A percentile compares a stretch with the other conserved stretches of the same genome.
phyloP scores from a whole-genome alignment of 2,329 filamentous ascomycete species.

The Lomentospora prolificans region DNA sequence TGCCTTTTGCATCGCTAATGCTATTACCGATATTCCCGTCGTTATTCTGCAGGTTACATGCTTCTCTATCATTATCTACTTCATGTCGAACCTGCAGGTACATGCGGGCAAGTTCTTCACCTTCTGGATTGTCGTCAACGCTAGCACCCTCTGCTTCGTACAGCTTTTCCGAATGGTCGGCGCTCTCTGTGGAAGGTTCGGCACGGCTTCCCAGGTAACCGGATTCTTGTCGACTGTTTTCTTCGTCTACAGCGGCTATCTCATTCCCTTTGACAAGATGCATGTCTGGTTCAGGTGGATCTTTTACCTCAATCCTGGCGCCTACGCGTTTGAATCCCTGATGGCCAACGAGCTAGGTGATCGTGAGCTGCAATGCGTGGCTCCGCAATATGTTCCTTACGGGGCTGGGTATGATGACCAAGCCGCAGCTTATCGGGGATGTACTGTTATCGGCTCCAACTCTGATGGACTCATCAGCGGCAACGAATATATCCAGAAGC shows the following conservation, averaged over 20 bases:
- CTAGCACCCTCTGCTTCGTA: conserved; percentile 51
- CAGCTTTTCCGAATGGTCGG: conserved; percentile 59
- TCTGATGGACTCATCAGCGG: conserved; percentile 41
- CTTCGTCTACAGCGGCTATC: conserved; percentile 25
- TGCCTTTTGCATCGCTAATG: conserved; percentile 27
- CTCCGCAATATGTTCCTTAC: conserved; percentile 47
- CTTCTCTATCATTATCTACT: conserved; percentile 34
- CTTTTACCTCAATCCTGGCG: conserved; percentile 40
- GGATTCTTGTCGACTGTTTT: conserved; percentile 19
- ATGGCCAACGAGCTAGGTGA: conserved; percentile 54
- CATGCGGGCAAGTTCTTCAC: conserved; percentile 44
- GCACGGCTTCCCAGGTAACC: conserved; percentile 17
- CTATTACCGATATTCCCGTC: conserved; percentile 32
- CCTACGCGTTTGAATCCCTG: conserved; percentile 58
- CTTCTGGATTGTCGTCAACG: conserved; percentile 50
- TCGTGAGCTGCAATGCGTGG: conserved; percentile 47
- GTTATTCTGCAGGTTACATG: conserved; percentile 38
- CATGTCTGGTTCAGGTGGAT: conserved; percentile 42
- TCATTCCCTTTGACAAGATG: conserved; percentile 35
- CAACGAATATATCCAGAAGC: conserved; percentile 40
- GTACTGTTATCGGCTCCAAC: conserved; percentile 38
- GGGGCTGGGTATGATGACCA: conserved; percentile 25
- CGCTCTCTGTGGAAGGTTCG: conserved; percentile 43
- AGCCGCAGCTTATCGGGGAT: conserved; percentile 36
- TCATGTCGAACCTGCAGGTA: conserved; percentile 20